Evolutionary conservation across 1,139 yeast genomes (phyloP), one percentile per base, ranked within the genome.

Genomic region (Blastobotrys ciferrii): DNA sequence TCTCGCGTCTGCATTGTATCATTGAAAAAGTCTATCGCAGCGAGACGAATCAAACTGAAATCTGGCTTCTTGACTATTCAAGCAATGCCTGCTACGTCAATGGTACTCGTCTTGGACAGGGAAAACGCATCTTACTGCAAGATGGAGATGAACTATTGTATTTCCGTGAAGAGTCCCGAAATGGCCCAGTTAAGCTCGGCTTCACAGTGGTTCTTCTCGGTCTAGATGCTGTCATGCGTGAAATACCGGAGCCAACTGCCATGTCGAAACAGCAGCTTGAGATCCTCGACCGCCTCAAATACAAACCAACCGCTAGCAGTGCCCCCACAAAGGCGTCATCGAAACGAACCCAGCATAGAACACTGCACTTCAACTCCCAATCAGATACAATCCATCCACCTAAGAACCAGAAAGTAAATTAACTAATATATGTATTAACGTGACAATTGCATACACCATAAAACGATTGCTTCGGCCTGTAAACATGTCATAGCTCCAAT

Each of bases 1-100:
- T 91, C 59, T 89, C 97, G 1, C 86, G 88, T 55, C 74, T 84
- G 2, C 98, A 92, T 64, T 89, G 97, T 63, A 71, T 82, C 35
- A 70, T 92, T 13, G 63, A 74, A 47, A 79, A 82, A 58, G 75
- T 77, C 52, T 70, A 85, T 12, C 23, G 15, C 11, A 14, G 41
- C 32, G 25, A 25, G 20, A 23, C 52, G 47, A 30, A 63, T 61
- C 60, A 77, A 78, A 51, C 82, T 50, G 89, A 82, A 60, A 71
- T 87, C n/a, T 88, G 96, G 95, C 69, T 89, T 15, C 67, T 86
- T 38, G 96, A 87, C 60, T 78, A 75, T 53, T 85, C 95, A 46
- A 80, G 95, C 0, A 89, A 89, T 63, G 84, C 87, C 1, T 87
- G 96, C 61, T 78, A 73, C 55, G 76, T 89, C 7, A 87, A 89